These are phyloP conservation scores for Orbilia blumenaviensis DNA, from an alignment of 2,329 filamentous ascomycete genomes.

Conservation along the genomic window DNA sequence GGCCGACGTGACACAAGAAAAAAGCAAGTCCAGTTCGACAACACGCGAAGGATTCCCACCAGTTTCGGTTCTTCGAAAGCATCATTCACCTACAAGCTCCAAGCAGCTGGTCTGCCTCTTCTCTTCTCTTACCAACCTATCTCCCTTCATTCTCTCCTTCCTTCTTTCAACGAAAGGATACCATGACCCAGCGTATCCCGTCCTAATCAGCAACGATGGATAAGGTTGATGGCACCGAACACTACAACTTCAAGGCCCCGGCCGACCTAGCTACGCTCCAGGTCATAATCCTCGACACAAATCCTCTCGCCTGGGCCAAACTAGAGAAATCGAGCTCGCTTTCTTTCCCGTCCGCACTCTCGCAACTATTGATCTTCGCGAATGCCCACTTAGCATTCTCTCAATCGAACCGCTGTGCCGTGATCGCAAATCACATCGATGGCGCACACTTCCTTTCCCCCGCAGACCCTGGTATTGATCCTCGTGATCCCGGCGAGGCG, in stretches of 20 bases:
- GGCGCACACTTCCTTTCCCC: conserved; percentile 92
- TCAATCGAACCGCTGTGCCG: conserved; percentile 89
- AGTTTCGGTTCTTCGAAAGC: neutral
- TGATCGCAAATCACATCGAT: conserved; percentile 88
- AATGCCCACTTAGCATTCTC: conserved; percentile 96
- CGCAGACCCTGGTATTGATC: conserved; percentile 58
- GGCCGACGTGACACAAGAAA: neutral
- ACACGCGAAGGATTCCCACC: neutral
- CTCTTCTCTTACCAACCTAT: too few species aligned
- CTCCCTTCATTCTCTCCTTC: too few species aligned
- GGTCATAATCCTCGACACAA: conserved; percentile 92
- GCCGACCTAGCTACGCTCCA: conserved; percentile 76
- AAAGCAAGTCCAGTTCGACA: neutral
- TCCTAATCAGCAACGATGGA: conserved; percentile 54
- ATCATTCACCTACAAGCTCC: neutral
- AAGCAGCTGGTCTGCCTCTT: conserved; percentile 5
- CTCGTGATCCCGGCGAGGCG: conserved; percentile 64
- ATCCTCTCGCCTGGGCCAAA: conserved; percentile 90
- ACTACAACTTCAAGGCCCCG: conserved; percentile 61
- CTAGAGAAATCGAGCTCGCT: conserved; percentile 71
- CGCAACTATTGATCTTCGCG: conserved; percentile 92
- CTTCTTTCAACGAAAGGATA: neutral
- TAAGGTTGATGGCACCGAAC: conserved; percentile 61
- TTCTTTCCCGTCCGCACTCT: conserved; percentile 82
- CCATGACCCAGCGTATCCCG: neutral